These are phyloP conservation scores for Euphorbia peplus DNA, from an alignment of 345 rosid species.

Conservation along the genomic window DNA sequence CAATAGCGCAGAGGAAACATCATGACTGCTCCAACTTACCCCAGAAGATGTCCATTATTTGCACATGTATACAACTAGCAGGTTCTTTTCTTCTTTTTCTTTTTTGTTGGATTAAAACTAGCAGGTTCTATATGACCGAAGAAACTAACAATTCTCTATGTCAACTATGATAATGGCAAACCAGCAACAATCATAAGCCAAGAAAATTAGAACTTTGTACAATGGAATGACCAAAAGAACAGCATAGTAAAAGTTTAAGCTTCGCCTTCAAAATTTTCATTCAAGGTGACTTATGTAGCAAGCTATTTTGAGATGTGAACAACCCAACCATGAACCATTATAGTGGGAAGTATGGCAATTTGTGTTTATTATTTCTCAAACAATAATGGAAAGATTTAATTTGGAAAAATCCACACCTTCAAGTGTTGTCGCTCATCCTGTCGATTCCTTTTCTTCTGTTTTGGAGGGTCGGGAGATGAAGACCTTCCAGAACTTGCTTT, in stretches of 20 bases:
- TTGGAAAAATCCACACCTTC: slow-evolving; percentile 48
- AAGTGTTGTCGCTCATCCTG: slow-evolving; percentile 43
- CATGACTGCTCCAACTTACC: not conserved
- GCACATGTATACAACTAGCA: not conserved
- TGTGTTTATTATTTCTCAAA: not conserved
- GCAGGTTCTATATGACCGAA: not conserved
- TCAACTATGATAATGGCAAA: not conserved
- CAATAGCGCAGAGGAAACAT: not conserved
- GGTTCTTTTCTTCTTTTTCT: too few species aligned
- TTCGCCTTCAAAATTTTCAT: not conserved
- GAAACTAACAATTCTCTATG: not conserved
- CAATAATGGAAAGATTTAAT: not conserved
- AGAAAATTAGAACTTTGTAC: not conserved
- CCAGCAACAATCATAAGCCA: not conserved
- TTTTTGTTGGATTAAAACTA: too few species aligned
- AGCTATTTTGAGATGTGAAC: not conserved
- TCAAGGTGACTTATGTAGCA: not conserved
- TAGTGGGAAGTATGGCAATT: not conserved
- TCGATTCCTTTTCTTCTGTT: slow-evolving; percentile 55
- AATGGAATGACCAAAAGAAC: not conserved
- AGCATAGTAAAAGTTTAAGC: not conserved
- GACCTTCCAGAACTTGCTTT: slow-evolving; percentile 43
- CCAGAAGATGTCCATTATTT: not conserved
- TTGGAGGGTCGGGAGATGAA: slow-evolving; percentile 44
- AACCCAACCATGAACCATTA: slow-evolving; percentile 3